A percentile compares a stretch with the other conserved stretches of the same genome.
phyloP scores from a whole-genome alignment of 169 alveolate genomes.

The Plasmodium coatneyi region DNA sequence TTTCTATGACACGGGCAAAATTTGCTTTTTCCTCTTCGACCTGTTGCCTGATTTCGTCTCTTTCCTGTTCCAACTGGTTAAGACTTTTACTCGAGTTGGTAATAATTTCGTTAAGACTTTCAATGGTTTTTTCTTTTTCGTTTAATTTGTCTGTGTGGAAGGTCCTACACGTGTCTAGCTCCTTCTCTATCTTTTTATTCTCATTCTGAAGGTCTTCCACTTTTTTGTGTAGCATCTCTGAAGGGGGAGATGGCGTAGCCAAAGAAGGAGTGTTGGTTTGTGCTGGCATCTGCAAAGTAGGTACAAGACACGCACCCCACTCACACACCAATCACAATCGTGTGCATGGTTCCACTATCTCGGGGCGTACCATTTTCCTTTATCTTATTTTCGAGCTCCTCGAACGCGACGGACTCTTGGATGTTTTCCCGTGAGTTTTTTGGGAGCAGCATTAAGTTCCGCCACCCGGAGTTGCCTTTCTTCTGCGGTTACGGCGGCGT shows the following conservation, averaged over 20 bases:
- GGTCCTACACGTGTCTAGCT: constrained; percentile 9
- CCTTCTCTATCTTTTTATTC: constrained; percentile 11
- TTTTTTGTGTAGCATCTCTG: constrained; percentile 56
- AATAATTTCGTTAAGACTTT: constrained; percentile 23
- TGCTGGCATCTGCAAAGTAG: background rate
- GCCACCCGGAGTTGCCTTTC: constrained; percentile 56
- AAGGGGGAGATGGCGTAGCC: background rate
- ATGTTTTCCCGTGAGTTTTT: constrained; percentile 37
- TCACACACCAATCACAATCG: background rate
- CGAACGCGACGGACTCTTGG: constrained; percentile 53
- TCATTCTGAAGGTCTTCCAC: constrained; percentile 37
- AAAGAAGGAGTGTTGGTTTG: background rate
- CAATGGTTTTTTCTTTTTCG: constrained; percentile 34
- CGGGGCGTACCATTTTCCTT: constrained; percentile 55
- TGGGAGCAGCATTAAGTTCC: constrained; percentile 58
- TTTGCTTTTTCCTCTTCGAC: constrained; percentile 28
- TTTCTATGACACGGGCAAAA: constrained; percentile 12
- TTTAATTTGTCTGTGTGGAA: constrained; percentile 27
- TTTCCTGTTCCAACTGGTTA: constrained; percentile 6
- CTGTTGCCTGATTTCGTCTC: constrained; percentile 29
- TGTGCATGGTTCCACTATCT: background rate
- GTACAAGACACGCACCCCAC: background rate
- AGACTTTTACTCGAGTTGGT: background rate
- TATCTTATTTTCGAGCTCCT: constrained; percentile 70
- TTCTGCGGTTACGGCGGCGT: constrained; percentile 9